phyloP scores from a whole-genome alignment of 352 stramenopile species.

The Globisporangium recalcitrans region DNA sequence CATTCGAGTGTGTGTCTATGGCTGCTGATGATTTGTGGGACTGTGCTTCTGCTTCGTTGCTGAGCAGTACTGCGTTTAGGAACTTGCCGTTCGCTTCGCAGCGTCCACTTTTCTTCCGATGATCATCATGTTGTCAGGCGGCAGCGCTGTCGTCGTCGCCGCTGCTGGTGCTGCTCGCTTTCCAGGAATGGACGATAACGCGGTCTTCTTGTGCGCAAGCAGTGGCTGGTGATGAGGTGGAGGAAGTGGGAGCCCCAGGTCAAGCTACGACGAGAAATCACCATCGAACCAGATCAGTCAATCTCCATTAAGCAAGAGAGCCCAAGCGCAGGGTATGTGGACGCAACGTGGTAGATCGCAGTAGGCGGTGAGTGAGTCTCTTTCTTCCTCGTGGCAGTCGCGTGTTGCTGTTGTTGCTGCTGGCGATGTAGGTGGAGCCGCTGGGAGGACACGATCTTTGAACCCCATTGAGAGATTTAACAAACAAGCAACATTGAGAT shows the following conservation, averaged over 20 bases:
- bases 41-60: no score
- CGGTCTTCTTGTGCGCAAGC: neutral
- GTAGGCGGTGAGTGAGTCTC: neutral
- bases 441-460: slow-evolving; percentile 10
- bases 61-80: neutral
- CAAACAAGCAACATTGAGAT: no score
- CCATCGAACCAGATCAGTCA: no score
- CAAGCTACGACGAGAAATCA: neutral
- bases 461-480: no score
- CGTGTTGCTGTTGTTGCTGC: slow-evolving; percentile 9
- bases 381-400: no score
- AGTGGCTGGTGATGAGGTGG: neutral
- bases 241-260: neutral
- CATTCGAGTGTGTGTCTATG: no score
- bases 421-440: slow-evolving; percentile 11
- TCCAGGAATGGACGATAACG: neutral
- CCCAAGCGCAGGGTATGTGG: no score
- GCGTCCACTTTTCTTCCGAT: slow-evolving; percentile 9
- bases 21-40: slow-evolving; percentile 4
- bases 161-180: neutral
- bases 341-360: slow-evolving; percentile 4
- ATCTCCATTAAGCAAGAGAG: no score
- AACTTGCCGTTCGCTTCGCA: neutral
- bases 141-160: neutral
- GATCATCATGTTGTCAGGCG: slow-evolving; percentile 11